A percentile compares a stretch with the other conserved stretches of the same genome.
These are phyloP conservation scores for Apophysomyces elegans DNA, from an alignment of 371 early-diverging fungal genomes.

Conservation along the genomic window DNA sequence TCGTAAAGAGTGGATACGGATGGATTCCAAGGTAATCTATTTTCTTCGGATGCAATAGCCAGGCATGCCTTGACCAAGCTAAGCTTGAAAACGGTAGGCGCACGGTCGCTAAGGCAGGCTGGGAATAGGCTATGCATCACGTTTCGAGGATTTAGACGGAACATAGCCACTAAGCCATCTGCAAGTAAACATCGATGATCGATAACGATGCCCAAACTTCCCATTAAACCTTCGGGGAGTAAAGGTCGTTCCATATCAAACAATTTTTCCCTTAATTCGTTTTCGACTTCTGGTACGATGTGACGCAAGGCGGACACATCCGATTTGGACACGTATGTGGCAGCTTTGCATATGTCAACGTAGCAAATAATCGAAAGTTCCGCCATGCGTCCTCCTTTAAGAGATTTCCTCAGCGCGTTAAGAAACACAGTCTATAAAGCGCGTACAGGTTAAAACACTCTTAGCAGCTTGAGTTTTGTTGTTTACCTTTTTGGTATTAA, in stretches of 20 bases:
- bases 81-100: constrained; percentile 73
- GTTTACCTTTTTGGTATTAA: constrained; percentile 48
- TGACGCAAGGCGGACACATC: constrained; percentile 69
- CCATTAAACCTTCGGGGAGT: constrained; percentile 61
- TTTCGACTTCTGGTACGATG: constrained; percentile 77
- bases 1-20: constrained; percentile 68
- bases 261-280: constrained; percentile 71
- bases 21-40: constrained; percentile 77
- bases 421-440: constrained; percentile 63
- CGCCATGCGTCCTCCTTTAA: constrained; percentile 63
- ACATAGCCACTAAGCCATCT: constrained; percentile 78
- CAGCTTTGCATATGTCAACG: constrained; percentile 82
- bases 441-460: background rate
- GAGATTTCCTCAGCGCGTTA: constrained; percentile 65
- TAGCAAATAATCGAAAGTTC: constrained; percentile 81
- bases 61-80: constrained; percentile 80
- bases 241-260: constrained; percentile 67
- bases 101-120: constrained; percentile 66
- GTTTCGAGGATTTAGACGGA: constrained; percentile 72
- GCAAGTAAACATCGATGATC: constrained; percentile 70
- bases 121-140: constrained; percentile 73
- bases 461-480: background rate
- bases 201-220: constrained; percentile 55
- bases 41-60: constrained; percentile 73
- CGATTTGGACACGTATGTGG: constrained; percentile 68